Percentiles rank a stretch among this genome's conserved stretches.
These are phyloP conservation scores for Exophiala alcalophila DNA, from an alignment of 2,329 filamentous ascomycete genomes.

Conservation along the genomic window DNA sequence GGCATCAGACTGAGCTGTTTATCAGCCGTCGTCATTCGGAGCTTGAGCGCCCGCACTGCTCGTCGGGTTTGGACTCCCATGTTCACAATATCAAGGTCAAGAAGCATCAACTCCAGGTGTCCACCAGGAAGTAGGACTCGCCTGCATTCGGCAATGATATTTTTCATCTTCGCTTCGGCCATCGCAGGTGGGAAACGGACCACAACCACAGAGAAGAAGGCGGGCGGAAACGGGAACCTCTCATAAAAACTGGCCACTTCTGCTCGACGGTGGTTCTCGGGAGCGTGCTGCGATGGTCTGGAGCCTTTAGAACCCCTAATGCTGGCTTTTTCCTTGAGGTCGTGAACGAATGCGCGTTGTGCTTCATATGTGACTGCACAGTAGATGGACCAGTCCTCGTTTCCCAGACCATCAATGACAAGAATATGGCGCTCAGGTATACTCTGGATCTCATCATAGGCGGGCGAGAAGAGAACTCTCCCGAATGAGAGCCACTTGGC, in stretches of 20 bases:
- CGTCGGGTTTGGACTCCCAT: conserved; percentile 48
- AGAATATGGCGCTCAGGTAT: conserved; percentile 44
- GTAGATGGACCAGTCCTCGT: conserved; percentile 53
- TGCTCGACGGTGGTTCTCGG: conserved; percentile 28
- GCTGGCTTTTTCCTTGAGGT: conserved; percentile 37
- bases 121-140: conserved; percentile 49
- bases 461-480: conserved; percentile 50
- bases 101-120: conserved; percentile 48
- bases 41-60: conserved; percentile 46
- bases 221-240: conserved; percentile 47
- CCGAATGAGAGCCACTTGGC: conserved; percentile 52
- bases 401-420: conserved; percentile 51
- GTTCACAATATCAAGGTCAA: conserved; percentile 51
- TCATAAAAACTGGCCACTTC: conserved; percentile 41
- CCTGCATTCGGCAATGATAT: conserved; percentile 48
- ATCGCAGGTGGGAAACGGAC: conserved; percentile 47
- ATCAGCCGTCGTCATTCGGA: conserved; percentile 44
- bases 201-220: conserved; percentile 46
- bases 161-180: conserved; percentile 43
- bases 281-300: conserved; percentile 40
- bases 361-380: conserved; percentile 48
- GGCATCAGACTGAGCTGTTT: conserved; percentile 46
- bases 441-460: conserved; percentile 44
- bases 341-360: conserved; percentile 43
- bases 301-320: conserved; percentile 20